A percentile compares a stretch with the other conserved stretches of the same genome.
Evolutionary conservation across 305 asterid species (phyloP).

Genomic region (Solanum hybrid): DNA sequence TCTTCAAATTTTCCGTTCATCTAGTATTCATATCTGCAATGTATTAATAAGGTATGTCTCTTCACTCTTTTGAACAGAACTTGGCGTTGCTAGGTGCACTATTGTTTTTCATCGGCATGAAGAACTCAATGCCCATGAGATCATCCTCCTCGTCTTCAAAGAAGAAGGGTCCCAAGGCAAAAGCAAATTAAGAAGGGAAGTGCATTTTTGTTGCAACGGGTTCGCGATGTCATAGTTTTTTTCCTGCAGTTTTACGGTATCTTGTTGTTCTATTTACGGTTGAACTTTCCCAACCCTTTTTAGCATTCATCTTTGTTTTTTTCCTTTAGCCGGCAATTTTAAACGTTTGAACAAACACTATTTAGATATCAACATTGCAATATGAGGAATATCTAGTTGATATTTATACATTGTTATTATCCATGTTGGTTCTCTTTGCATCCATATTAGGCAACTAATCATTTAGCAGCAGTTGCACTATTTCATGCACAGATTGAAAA

Average conservation of each 20-base stretch:
- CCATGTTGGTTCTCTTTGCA: not conserved
- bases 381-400: not conserved
- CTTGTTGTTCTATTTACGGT: not conserved
- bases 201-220: slow-evolving; percentile 19
- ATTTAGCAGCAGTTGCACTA: not conserved
- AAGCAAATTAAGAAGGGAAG: slow-evolving; percentile 42
- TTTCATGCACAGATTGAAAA: not conserved
- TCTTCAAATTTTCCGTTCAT: too few species aligned
- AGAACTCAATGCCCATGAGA: slow-evolving; percentile 67
- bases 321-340: not conserved
- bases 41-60: not conserved
- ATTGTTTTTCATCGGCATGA: slow-evolving; percentile 79
- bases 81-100: slow-evolving; percentile 79
- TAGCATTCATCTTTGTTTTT: not conserved
- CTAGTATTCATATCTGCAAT: not conserved
- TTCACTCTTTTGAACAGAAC: slow-evolving; percentile 28
- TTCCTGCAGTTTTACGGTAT: not conserved
- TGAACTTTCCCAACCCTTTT: not conserved
- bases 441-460: not conserved
- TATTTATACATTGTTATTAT: not conserved
- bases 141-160: slow-evolving; percentile 23
- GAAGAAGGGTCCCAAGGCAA: slow-evolving; percentile 60
- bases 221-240: not conserved
- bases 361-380: not conserved
- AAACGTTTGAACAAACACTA: not conserved